Evolutionary conservation across 2,329 filamentous ascomycete genomes (phyloP).

Genomic region (Chlorencoelia australis): DNA sequence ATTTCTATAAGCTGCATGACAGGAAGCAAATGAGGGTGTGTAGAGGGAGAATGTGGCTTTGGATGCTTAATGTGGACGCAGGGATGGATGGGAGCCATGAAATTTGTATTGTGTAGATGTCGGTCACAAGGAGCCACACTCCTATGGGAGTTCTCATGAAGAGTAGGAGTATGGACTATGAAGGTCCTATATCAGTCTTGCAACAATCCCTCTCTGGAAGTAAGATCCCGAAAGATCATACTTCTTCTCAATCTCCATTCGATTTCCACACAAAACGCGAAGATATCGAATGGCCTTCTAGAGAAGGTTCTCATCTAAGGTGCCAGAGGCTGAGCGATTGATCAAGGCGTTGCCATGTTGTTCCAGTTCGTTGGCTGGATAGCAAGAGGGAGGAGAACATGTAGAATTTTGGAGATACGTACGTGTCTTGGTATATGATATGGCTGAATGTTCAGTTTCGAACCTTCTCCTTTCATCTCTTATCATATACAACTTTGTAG

Average conservation of each 20-base stretch:
- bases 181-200: conserved; percentile 39
- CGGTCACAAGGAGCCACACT: conserved; percentile 44
- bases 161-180: conserved; percentile 45
- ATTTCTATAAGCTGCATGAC: no score
- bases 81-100: neutral
- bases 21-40: conserved; percentile 28
- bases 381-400: no score
- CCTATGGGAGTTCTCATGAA: conserved; percentile 32
- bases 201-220: conserved; percentile 32
- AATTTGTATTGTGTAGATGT: no score
- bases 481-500: no score
- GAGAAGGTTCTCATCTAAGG: conserved; percentile 33
- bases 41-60: neutral
- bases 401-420: no score
- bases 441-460: no score
- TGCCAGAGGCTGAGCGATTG: conserved; percentile 37
- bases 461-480: no score
- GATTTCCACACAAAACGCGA: conserved; percentile 37
- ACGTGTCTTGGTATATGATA: no score
- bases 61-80: neutral
- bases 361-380: no score
- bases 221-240: conserved; percentile 23
- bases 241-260: conserved; percentile 32
- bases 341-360: conserved; percentile 24
- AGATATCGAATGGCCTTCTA: conserved; percentile 32